Base-by-base conservation (phyloP, 2,329 filamentous ascomycete species). In the Calcarisporium arbuscula region DNA sequence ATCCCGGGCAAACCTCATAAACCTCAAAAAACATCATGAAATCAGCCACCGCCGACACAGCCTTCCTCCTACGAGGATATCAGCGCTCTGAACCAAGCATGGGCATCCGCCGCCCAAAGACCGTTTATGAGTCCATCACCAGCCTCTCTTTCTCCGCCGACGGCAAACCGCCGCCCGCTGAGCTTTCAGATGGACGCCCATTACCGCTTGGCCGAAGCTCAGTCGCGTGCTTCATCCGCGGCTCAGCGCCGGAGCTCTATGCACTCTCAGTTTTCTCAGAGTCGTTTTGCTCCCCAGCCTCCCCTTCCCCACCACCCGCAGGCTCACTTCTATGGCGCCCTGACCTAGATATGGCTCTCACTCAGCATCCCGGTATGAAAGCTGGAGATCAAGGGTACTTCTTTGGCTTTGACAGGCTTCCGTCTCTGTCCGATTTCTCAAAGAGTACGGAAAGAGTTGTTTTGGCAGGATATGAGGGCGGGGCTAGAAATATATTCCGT, bases 381-480 rank as follows among this genome's bases (percentile, higher is more conserved):
- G 72, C 80, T 3, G 80, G 80, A 4, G 77, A 81, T 23, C 74
- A 73, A 28, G 85, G 84, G 7, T 87, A 84, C 46, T 85, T 82
- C 54, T 92, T 86, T 53, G 80, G 82, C 6, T 88, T 94, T 49
- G 89, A 95, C 54, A 78, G 70, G 3, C 66, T 94, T 28, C 69
- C 72, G n/a, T 32, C 28, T 2, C 56, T 62, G n/a, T 48, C 51
- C 6, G 56, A 61, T 34, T 54, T 56, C 34, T 46, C 47, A 12
- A 49, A 59, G 36, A 63, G 64, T 21, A 61, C 63, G 35, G 73
- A 84, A 50, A 81, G 82, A 55, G 77, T 85, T 18, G 65, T 88
- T 28, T 59, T 95, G 5, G 74, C 86, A 8, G 89, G 89, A 2
- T 87, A 80, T 46, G 83, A 94, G 53, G 85, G 86, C 27, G 81